Evolutionary conservation across 1,139 yeast genomes (phyloP).

Genomic region (Blastobotrys ciferrii): DNA sequence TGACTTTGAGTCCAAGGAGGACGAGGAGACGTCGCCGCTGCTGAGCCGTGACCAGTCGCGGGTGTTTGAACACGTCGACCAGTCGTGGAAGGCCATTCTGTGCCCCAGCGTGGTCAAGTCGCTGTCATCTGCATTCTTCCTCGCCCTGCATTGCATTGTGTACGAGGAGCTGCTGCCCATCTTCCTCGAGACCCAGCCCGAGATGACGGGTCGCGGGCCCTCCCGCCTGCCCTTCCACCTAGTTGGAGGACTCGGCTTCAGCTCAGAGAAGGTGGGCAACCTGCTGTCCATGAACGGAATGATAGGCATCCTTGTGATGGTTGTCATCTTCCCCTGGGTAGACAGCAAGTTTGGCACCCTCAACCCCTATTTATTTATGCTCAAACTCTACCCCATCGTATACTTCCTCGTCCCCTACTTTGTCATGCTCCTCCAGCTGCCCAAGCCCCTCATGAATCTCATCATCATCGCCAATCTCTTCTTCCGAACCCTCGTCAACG

Average conservation of each 20-base stretch:
- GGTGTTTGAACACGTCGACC: constrained; percentile 21
- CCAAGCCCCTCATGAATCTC: constrained; percentile 15
- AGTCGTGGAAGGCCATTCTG: constrained; percentile 40
- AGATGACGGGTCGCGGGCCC: constrained; percentile 30
- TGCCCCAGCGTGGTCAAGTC: constrained; percentile 22
- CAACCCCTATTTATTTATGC: constrained; percentile 44
- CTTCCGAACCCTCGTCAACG: constrained; percentile 23
- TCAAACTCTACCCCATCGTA: constrained; percentile 46
- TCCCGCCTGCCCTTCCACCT: constrained; percentile 49
- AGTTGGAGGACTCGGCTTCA: constrained; percentile 50
- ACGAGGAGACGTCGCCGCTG: constrained; percentile 3
- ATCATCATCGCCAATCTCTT: constrained; percentile 17
- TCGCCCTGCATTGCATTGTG: constrained; percentile 52
- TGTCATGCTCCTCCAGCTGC: constrained; percentile 40
- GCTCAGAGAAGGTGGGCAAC: constrained; percentile 51
- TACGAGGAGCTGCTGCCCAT: constrained; percentile 61
- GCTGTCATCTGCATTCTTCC: constrained; percentile 27
- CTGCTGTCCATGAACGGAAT: constrained; percentile 57
- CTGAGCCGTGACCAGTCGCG: background rate
- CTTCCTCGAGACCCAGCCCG: constrained; percentile 51
- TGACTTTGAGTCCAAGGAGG: constrained; percentile 6
- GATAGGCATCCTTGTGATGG: constrained; percentile 51
- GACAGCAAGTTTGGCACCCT: constrained; percentile 52
- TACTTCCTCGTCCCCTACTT: constrained; percentile 52
- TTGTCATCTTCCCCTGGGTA: constrained; percentile 53